Evolutionary conservation across 495 filamentous ascomycete species (phyloP).

Genomic region (Tetracladium setigerum): DNA sequence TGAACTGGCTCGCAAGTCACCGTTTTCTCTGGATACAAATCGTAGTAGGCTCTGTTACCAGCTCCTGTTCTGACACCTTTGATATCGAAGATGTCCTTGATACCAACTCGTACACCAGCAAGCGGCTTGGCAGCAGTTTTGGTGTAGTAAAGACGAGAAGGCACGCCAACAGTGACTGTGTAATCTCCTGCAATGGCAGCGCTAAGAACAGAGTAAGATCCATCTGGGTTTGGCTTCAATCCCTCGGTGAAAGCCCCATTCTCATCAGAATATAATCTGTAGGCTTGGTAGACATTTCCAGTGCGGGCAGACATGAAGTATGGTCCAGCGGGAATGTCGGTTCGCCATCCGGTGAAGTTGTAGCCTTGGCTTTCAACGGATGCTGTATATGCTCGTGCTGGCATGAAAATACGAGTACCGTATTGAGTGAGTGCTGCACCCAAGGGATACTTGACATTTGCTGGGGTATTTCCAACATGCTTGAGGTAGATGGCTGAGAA

Average conservation of each 20-base stretch:
- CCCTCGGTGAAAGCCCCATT: conserved; percentile 38
- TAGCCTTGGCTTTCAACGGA: conserved; percentile 14
- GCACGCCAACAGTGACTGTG: conserved; percentile 32
- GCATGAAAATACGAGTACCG: conserved; percentile 14
- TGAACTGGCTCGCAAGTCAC: conserved; percentile 41
- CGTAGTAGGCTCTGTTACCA: conserved; percentile 49
- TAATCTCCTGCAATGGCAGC: conserved; percentile 25
- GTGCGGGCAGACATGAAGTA: conserved; percentile 29
- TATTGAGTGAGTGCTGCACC: conserved; percentile 10
- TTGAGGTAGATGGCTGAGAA: conserved; percentile 17
- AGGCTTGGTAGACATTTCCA: conserved; percentile 37
- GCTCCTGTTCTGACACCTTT: conserved; percentile 44
- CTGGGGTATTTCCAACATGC: conserved; percentile 8
- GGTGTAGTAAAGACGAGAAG: conserved; percentile 46
- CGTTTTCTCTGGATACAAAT: conserved; percentile 39
- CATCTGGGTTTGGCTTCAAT: conserved; percentile 21
- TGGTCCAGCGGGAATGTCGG: conserved; percentile 28
- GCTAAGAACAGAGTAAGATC: conserved; percentile 30
- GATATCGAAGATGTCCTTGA: conserved; percentile 58
- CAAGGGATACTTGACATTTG: conserved; percentile 13
- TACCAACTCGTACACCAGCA: conserved; percentile 42
- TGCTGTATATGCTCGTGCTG: conserved; percentile 7
- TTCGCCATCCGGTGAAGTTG: conserved; percentile 12
- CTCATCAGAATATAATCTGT: conserved; percentile 39
- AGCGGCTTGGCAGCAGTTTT: conserved; percentile 34